Evolutionary conservation across 345 rosid genomes (phyloP).

Genomic region (Camelina sativa): DNA sequence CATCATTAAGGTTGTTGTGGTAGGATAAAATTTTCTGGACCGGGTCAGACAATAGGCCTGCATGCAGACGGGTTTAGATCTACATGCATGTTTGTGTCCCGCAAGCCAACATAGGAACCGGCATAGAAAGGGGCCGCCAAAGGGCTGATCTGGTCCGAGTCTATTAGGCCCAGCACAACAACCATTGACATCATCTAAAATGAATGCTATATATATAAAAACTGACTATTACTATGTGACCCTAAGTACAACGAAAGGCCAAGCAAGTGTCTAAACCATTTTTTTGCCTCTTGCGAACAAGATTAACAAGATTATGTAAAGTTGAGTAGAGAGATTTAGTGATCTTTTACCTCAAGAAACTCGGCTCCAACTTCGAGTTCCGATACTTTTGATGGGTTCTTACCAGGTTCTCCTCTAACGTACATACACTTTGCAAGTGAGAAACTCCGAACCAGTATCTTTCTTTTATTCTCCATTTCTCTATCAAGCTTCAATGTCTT

Average conservation of each 20-base stretch:
- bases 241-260: constrained; percentile 33
- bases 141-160: constrained; percentile 5
- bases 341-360: constrained; percentile 69
- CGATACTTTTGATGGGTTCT: constrained; percentile 56
- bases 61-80: neutral
- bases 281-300: constrained; percentile 29
- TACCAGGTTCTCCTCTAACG: constrained; percentile 46
- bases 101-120: neutral
- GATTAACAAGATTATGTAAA: constrained; percentile 1
- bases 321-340: neutral
- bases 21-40: too few relatives aligned
- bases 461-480: constrained; percentile 72
- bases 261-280: constrained; percentile 7
- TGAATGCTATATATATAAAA: constrained; percentile 22
- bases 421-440: constrained; percentile 71
- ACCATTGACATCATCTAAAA: constrained; percentile 15
- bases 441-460: constrained; percentile 65
- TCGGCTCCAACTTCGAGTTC: constrained; percentile 73
- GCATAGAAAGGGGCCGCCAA: neutral
- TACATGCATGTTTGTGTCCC: constrained; percentile 6
- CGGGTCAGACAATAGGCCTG: too few relatives aligned
- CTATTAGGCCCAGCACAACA: constrained; percentile 28
- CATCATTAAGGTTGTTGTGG: neutral
- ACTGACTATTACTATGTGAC: constrained; percentile 25
- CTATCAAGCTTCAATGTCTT: constrained; percentile 52